Conservation (phyloP, 257 asterid genomes). For the Nicotiana benthamiana region DNA sequence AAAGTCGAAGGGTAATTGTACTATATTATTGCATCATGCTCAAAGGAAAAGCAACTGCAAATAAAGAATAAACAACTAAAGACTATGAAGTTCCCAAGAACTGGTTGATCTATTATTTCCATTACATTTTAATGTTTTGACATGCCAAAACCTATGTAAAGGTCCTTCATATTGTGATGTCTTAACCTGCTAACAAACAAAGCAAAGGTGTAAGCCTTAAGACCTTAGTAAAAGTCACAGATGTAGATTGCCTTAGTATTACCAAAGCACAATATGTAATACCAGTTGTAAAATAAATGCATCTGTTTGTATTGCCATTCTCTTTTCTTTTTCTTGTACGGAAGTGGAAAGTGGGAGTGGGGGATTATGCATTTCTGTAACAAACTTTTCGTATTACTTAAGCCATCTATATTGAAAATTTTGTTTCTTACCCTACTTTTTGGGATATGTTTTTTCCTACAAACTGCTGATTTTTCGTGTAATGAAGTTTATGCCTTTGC, state of each 20-base stretch:
- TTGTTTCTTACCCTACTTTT: background rate
- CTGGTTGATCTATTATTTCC: background rate
- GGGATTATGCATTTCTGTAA: background rate
- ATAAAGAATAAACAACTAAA: background rate
- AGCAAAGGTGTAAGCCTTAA: background rate
- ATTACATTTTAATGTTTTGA: background rate
- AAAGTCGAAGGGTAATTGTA: background rate
- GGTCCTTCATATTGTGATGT: background rate
- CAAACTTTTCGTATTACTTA: background rate
- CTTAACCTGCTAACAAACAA: background rate
- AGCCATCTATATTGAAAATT: too few relatives aligned
- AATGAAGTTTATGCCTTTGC: background rate
- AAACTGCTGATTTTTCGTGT: background rate
- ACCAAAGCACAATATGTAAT: background rate
- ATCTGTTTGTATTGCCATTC: background rate
- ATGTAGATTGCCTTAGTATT: background rate
- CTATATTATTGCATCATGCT: background rate
- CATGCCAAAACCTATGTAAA: background rate
- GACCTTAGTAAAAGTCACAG: background rate
- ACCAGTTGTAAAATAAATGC: background rate
- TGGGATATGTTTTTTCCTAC: background rate
- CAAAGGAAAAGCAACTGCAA: background rate
- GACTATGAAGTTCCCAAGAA: background rate
- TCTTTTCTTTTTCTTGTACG: background rate
- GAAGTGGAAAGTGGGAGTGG: background rate